These are phyloP conservation scores for Kluyveromyces lactis DNA, from an alignment of 805 yeast species.

Conservation along the genomic window DNA sequence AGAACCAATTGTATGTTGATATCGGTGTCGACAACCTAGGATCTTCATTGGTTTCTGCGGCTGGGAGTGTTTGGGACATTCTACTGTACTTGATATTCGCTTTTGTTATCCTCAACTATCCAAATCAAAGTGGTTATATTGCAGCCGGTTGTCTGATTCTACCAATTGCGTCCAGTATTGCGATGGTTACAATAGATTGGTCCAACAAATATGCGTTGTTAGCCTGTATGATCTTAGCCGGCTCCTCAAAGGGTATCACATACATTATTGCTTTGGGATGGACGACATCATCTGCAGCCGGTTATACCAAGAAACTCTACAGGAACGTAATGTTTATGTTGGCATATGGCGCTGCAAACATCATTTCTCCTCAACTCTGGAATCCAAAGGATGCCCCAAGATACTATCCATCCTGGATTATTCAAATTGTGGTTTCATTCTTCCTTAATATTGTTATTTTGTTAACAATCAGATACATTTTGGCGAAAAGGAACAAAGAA, in stretches of 20 bases:
- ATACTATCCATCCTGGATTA: slow-evolving; percentile 38
- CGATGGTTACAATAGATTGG: slow-evolving; percentile 35
- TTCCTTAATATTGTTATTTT: slow-evolving; percentile 29
- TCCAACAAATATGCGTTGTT: slow-evolving; percentile 32
- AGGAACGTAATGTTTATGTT: slow-evolving; percentile 33
- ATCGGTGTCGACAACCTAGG: slow-evolving; percentile 32
- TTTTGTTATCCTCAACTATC: slow-evolving; percentile 20
- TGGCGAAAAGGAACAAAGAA: slow-evolving; percentile 31
- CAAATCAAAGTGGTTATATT: slow-evolving; percentile 28
- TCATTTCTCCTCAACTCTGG: slow-evolving; percentile 37
- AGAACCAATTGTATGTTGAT: slow-evolving; percentile 33
- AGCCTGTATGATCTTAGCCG: slow-evolving; percentile 22
- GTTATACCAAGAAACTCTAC: slow-evolving; percentile 35
- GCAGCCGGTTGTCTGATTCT: slow-evolving; percentile 26
- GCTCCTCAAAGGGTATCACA: slow-evolving; percentile 24
- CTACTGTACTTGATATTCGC: slow-evolving; percentile 28
- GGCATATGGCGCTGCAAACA: slow-evolving; percentile 35
- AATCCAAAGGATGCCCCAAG: slow-evolving; percentile 33
- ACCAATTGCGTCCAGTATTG: slow-evolving; percentile 35
- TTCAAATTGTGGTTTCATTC: slow-evolving; percentile 37
- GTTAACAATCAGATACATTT: slow-evolving; percentile 28
- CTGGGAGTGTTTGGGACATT: slow-evolving; percentile 36
- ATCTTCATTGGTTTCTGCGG: slow-evolving; percentile 42
- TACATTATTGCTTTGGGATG: slow-evolving; percentile 19
- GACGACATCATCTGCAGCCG: slow-evolving; percentile 25